These are phyloP conservation scores for Claviceps arundinis DNA, from an alignment of 2,329 filamentous ascomycete genomes.

Conservation along the genomic window DNA sequence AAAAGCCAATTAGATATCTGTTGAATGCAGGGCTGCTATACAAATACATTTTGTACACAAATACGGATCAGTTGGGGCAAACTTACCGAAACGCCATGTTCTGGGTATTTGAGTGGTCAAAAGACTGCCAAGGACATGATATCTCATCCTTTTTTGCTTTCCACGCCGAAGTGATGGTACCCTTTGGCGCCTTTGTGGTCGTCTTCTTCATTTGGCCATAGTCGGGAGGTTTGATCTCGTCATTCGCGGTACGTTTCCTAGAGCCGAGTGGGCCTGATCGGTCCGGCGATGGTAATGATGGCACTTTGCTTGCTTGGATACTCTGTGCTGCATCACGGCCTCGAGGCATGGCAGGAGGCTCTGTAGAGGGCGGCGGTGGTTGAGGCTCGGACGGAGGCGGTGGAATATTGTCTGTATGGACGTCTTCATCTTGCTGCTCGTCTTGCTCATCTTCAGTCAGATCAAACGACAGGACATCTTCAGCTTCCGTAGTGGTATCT, in stretches of 20 bases:
- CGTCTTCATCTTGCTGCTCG: constrained; percentile 17
- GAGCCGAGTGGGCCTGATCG: constrained; percentile 38
- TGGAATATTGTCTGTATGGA: constrained; percentile 8
- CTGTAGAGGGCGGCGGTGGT: constrained; percentile 3
- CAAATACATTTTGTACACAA: no score
- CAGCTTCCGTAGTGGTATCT: constrained; percentile 42
- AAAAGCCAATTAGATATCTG: not conserved
- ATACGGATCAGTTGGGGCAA: not conserved
- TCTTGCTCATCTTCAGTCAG: constrained; percentile 43
- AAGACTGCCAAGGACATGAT: constrained; percentile 48
- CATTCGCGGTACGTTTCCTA: constrained; percentile 62
- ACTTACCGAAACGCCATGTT: constrained; percentile 46
- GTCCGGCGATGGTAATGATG: constrained; percentile 13
- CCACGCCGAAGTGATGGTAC: constrained; percentile 41
- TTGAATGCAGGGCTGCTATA: not conserved
- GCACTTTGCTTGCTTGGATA: constrained; percentile 10
- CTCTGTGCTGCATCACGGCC: not conserved
- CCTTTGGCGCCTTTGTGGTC: constrained; percentile 35
- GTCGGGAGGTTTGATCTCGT: constrained; percentile 47
- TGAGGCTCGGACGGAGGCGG: constrained; percentile 11
- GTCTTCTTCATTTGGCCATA: constrained; percentile 39
- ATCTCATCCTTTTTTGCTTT: constrained; percentile 26
- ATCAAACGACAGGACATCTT: constrained; percentile 85
- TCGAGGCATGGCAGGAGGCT: not conserved
- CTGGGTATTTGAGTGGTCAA: constrained; percentile 39